Evolutionary conservation across 306 rosid genomes (phyloP), one percentile per base, ranked within the genome.

Genomic region (Comarum palustre): DNA sequence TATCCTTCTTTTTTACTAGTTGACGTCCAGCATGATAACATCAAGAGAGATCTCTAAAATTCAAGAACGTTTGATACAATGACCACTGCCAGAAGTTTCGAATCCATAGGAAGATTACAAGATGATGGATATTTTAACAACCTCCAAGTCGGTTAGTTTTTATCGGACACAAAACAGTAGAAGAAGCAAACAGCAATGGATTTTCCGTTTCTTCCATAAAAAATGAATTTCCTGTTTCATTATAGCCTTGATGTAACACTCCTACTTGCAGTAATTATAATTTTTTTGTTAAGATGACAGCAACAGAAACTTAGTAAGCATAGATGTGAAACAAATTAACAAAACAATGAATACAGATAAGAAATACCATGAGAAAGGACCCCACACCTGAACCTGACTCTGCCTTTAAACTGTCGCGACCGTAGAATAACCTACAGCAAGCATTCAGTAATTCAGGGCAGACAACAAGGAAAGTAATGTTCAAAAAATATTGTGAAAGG

Each of bases 401-500:
- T 90, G 81, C 99, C 99, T 75, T 80, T 81, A 79, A 94, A 94
- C 82, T 94, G 92, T 66, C 84, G 87, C 12, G 99, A 94, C 67
- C 80, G 90, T 84, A 91, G 68, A 55, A 87, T 79, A 64, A 85
- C 85, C 99, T 91, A 82, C 84, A 81, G 74, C 68, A 82, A 69
- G 77, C 79, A 64, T 68, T 76, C 78, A 72, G 57, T 17, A 20
- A 46, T 47, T 77, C 70, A 81, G 73, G 73, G 32, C 46, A 72
- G 59, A 51, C 48, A 42, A 61, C 54, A 48, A 38, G 41, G 29
- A 38, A 39, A 19, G 16, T 41, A 29, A 48, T 4, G 4, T 48
- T 38, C 29, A 24, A 62, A 27, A 72, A 4, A 2, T 0, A 24
- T 52, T 36, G 5, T 38, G 20, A 75, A 15, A 51, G 39, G 38